Base-by-base conservation (phyloP, 2,329 filamentous ascomycete genomes). In the Pseudonectria foliicola region DNA sequence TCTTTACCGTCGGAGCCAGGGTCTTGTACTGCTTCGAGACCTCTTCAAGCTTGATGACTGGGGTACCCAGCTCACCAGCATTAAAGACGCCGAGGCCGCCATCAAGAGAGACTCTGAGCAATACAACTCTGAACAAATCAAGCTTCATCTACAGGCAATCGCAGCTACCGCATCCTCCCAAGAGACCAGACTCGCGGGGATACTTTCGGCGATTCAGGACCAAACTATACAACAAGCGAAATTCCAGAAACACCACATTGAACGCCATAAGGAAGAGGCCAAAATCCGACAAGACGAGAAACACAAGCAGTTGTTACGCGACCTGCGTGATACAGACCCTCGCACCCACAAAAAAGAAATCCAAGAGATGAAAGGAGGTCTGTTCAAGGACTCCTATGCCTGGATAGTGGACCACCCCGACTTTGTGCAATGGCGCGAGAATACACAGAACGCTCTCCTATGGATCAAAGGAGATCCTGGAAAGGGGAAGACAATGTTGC, bases 401-500 rank as follows among this genome's bases (percentile, higher is more conserved):
- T 67, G 61, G 62, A 49, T 67, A 7, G 46, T 67, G 1, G 36
- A 52, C 0, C 31, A 55, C 18, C 10, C 29, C 0, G 31, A 50
- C 0, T 64, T 56, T 14, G 10, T 27, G 4, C 13, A 15, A 27
- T 49, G 32, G 23, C 15, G 21, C 3, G 24, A 47, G 4, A 32
- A 49, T 11, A 3, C 24, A 0, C 25, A 45, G 0, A 43, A 13
- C 25, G 37, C 28, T 1, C 35, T 64, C 10, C 54, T 68, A 3
- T 65, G 60, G 63, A 50, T 65, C 13, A 59, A 44, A 14, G 60
- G 60, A 0, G 55, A 57, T 28, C 53, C 63, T 0, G 63, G 64
- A 3, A 67, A 63, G 25, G 64, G 64, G 3, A 69, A 68, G 44
- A 68, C 63, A 0, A 67, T 68, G 60, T 42, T 67, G 1, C 34